Evolutionary conservation across 2,329 filamentous ascomycete genomes (phyloP).

Genomic region (Lasiodiplodia hormozganensis): DNA sequence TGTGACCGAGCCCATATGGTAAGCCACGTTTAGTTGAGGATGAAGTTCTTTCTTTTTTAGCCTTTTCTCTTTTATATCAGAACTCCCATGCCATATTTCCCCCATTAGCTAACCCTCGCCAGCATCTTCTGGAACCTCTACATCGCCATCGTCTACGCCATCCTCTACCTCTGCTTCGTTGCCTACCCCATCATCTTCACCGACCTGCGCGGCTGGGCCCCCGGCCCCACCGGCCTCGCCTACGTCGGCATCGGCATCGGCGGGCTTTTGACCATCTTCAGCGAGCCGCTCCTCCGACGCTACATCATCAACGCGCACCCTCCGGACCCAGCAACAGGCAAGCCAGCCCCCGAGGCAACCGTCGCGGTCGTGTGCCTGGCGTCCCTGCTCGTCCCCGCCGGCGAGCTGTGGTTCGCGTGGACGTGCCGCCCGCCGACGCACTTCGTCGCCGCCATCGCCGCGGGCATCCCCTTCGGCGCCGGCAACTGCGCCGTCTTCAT

Average conservation of each 20-base stretch:
- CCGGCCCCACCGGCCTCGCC: constrained; percentile 75
- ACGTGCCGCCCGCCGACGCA: constrained; percentile 72
- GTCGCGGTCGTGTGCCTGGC: constrained; percentile 82
- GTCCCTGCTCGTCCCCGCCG: constrained; percentile 74
- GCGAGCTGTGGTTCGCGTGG: constrained; percentile 66
- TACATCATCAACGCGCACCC: constrained; percentile 76
- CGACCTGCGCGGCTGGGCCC: constrained; percentile 76
- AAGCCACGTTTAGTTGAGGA: not conserved
- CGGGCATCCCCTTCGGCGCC: constrained; percentile 78
- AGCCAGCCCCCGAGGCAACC: constrained; percentile 77
- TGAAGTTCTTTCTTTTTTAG: not conserved
- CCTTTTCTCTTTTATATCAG: not conserved
- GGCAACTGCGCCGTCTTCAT: constrained; percentile 84
- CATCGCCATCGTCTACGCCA: constrained; percentile 80
- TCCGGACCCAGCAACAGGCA: constrained; percentile 76
- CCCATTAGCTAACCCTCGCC: constrained; percentile 26
- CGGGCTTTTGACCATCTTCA: constrained; percentile 43
- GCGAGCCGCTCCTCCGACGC: constrained; percentile 70
- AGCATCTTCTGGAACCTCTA: constrained; percentile 78
- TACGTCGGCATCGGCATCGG: constrained; percentile 76
- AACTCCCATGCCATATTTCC: not conserved
- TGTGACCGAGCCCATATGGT: constrained; percentile 86
- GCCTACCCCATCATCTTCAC: constrained; percentile 87
- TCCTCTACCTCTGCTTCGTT: constrained; percentile 89
- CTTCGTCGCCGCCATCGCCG: constrained; percentile 80